phyloP scores from a whole-genome alignment of 192 early-diverging fungal species.

The Umbelopsis vinacea region DNA sequence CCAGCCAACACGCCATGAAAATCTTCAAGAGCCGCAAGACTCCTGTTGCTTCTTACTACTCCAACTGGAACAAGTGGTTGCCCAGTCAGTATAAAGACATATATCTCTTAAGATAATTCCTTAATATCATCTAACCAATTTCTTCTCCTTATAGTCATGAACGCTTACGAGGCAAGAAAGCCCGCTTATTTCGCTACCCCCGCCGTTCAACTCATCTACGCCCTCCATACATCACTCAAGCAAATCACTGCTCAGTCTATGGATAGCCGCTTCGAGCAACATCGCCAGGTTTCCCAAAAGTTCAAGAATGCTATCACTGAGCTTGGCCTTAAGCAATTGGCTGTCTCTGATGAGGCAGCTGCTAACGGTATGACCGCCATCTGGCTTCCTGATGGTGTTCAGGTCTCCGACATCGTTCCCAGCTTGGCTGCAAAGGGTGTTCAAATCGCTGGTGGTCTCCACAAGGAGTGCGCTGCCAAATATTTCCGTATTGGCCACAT shows the following conservation, averaged over 20 bases:
- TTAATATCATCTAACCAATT: neutral
- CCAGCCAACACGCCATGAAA: constrained; percentile 72
- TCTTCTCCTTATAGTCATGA: constrained; percentile 72
- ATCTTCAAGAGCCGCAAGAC: constrained; percentile 74
- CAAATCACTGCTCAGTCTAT: constrained; percentile 73
- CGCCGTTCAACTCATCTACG: constrained; percentile 89
- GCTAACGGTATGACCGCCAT: constrained; percentile 84
- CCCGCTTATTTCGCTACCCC: constrained; percentile 97
- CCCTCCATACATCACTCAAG: constrained; percentile 82
- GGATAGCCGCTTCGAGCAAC: constrained; percentile 79
- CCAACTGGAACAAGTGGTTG: constrained; percentile 92
- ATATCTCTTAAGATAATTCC: neutral
- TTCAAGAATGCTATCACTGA: constrained; percentile 74
- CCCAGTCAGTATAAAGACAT: constrained; percentile 57
- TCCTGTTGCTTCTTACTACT: constrained; percentile 87
- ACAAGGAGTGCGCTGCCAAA: constrained; percentile 75
- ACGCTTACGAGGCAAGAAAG: constrained; percentile 91
- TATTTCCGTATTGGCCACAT: constrained; percentile 92
- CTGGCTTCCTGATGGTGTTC: constrained; percentile 86
- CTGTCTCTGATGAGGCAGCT: constrained; percentile 55
- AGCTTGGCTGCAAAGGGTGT: constrained; percentile 81
- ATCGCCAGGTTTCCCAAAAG: constrained; percentile 71
- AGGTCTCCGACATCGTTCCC: constrained; percentile 75
- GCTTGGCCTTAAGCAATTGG: constrained; percentile 80
- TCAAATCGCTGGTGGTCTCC: constrained; percentile 92